Evolutionary conservation across 2,329 filamentous ascomycete genomes (phyloP).

Genomic region (Keithomyces neogunnii): DNA sequence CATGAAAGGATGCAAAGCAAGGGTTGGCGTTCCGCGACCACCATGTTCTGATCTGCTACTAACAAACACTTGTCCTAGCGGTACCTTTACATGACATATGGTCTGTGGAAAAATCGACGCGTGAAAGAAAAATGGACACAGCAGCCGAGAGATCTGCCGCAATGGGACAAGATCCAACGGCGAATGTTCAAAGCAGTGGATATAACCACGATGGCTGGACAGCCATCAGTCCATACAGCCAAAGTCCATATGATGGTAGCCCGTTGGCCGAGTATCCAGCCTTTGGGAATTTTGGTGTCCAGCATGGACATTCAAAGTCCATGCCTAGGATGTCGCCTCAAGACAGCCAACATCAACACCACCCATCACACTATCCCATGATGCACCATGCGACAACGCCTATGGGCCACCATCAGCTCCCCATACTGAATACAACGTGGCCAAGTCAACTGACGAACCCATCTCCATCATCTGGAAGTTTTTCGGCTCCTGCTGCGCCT

Average conservation of each 20-base stretch:
- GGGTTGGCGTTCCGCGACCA: not conserved
- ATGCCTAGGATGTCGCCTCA: slow-evolving; percentile 48
- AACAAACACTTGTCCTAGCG: not conserved
- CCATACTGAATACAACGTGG: slow-evolving; percentile 68
- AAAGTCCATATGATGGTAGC: slow-evolving; percentile 41
- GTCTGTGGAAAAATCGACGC: not conserved
- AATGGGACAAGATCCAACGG: slow-evolving; percentile 20
- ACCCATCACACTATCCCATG: slow-evolving; percentile 20
- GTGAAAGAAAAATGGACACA: slow-evolving; percentile 24
- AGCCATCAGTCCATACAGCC: slow-evolving; percentile 53
- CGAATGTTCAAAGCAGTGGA: slow-evolving; percentile 21
- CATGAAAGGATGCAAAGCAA: not conserved
- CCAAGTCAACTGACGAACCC: slow-evolving; percentile 76
- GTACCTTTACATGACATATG: not conserved
- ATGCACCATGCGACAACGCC: slow-evolving; percentile 24
- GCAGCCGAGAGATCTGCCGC: slow-evolving; percentile 20
- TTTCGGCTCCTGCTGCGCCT: slow-evolving; percentile 49
- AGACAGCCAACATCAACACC: slow-evolving; percentile 23
- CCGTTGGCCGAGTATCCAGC: slow-evolving; percentile 59
- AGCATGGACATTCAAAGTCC: slow-evolving; percentile 42
- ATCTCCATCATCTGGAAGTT: slow-evolving; percentile 39
- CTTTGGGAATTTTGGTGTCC: slow-evolving; percentile 45
- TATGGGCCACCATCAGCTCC: slow-evolving; percentile 51
- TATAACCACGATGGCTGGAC: slow-evolving; percentile 43
- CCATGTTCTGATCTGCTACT: not conserved